Base-by-base conservation (phyloP, 768 basidiomycete genomes). In the Termitomyces sp. region DNA sequence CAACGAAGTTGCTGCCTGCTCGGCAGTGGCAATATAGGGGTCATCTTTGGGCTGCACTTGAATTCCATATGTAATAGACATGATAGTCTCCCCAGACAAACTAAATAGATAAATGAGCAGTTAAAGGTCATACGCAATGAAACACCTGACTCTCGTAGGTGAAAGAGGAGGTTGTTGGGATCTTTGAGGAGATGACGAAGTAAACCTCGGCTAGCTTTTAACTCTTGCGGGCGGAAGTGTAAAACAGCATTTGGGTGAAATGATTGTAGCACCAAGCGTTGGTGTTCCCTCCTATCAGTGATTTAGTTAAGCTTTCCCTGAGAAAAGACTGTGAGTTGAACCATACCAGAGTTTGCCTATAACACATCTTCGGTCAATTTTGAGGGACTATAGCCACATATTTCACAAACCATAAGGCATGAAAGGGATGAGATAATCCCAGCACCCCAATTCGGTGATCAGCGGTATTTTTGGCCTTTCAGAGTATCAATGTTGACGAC, bases 1-100 rank as follows among this genome's bases (percentile, higher is more conserved):
- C n/a, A 77, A 56, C 0, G 68, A 68, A 4, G 65, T 53, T 18
- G 75, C 44, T 6, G 71, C 71, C 33, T 67, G 57, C 36, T 76
- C 71, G 0, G 72, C 71, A 1, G 67, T 66, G 12, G 59, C 56
- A 41, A 79, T 68, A 58, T 75, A 73, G 3, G 72, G 72, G 44
- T 79, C 75, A 35, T 75, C 63, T n/a, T 66, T 61, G 4, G 68
- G 63, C 16, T 66, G 62, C 9, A 73, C 61, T n/a, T 71, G 60
- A 46, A 75, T 62, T 6, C 75, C 76, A 57, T 77, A 76, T 5
- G 67, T 69, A 36, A 75, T 66, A 18, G 66, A 65, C 0, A 76
- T 64, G 3, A 72, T 71, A 0, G 68, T 66, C 23, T 67, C 70
- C 12, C 72, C 64, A 1, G 67, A 57, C 56, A 64, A 54, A 0